These are phyloP conservation scores for Salix viminalis DNA, from an alignment of 345 rosid genomes.

Conservation along the genomic window DNA sequence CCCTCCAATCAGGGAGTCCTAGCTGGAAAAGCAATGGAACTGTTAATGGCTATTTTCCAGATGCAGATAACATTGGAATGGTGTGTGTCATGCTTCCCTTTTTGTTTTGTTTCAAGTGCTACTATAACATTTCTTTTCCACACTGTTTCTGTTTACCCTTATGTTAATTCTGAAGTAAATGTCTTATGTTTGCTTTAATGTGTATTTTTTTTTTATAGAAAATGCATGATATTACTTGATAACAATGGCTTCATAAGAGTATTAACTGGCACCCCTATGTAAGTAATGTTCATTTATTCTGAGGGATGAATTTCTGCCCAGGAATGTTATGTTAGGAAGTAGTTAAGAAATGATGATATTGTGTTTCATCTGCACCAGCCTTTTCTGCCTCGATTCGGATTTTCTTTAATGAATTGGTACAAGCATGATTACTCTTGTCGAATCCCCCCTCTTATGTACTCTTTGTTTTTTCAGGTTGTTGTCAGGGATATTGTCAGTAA, in stretches of 20 bases:
- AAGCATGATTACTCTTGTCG: neutral
- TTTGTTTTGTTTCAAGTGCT: conserved; percentile 5
- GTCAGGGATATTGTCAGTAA: conserved; percentile 71
- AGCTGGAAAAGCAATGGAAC: conserved; percentile 53
- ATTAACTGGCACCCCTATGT: neutral
- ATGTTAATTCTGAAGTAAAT: neutral
- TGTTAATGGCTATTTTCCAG: conserved; percentile 50
- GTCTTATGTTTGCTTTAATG: neutral
- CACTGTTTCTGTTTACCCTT: neutral
- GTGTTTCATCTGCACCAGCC: neutral
- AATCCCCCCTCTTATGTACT: neutral
- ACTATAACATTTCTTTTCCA: neutral
- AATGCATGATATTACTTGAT: neutral
- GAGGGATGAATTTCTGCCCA: neutral
- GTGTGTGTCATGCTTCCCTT: conserved; percentile 32
- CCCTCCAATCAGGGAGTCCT: conserved; percentile 41
- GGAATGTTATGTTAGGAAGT: neutral
- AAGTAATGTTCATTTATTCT: neutral
- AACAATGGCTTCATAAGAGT: neutral
- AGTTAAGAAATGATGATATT: neutral
- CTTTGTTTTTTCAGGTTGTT: conserved; percentile 53
- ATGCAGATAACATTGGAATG: conserved; percentile 78
- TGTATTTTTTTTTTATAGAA: neutral
- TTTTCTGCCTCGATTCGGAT: neutral
- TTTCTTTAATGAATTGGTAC: neutral